These are phyloP conservation scores for Aspergillus olivimuriae DNA, from an alignment of 495 filamentous ascomycete genomes.

Conservation along the genomic window DNA sequence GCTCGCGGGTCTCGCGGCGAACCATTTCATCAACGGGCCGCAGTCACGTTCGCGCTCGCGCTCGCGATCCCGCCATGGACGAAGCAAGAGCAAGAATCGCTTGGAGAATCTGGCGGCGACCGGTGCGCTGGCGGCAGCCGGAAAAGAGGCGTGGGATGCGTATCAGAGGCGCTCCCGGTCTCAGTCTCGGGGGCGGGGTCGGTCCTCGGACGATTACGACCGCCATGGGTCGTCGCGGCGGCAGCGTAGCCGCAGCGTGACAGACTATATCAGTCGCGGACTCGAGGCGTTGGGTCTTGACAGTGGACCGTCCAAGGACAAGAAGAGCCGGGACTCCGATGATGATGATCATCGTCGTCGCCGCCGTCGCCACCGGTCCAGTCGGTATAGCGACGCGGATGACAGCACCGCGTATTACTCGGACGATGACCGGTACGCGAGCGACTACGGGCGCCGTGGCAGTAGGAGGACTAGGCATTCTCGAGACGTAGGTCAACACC, in stretches of 20 bases:
- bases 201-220: constrained; percentile 32
- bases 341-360: constrained; percentile 21
- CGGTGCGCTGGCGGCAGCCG: constrained; percentile 70
- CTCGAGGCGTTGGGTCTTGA: constrained; percentile 49
- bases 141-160: constrained; percentile 70
- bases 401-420: no score
- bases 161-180: constrained; percentile 52
- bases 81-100: constrained; percentile 34
- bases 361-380: constrained; percentile 21
- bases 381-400: no score
- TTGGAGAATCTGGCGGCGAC: constrained; percentile 65
- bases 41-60: constrained; percentile 47
- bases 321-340: constrained; percentile 22
- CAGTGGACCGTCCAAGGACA: constrained; percentile 27
- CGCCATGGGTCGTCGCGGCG: constrained; percentile 33
- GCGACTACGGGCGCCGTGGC: constrained; percentile 43
- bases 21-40: constrained; percentile 69
- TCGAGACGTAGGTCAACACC: constrained; percentile 44
- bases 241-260: constrained; percentile 52
- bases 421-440: constrained; percentile 25
- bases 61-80: constrained; percentile 14
- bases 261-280: constrained; percentile 49
- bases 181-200: constrained; percentile 40
- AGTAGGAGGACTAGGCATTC: constrained; percentile 39
- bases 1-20: constrained; percentile 79